Conservation (phyloP, 208 protist genomes). For the Crithidia brevicula region DNA sequence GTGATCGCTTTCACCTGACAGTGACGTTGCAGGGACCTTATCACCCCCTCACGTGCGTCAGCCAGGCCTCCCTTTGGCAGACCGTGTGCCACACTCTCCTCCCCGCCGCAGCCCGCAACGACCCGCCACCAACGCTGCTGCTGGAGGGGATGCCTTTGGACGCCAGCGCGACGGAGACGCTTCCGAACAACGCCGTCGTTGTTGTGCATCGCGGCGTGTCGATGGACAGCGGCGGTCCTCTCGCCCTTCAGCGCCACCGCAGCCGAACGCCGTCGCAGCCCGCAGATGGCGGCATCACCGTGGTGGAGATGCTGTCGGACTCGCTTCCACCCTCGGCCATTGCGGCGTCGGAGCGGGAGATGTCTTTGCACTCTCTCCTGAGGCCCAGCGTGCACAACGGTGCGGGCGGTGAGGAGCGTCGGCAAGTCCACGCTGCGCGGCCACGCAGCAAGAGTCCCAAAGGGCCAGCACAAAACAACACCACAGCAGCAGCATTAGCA, state of each 20-base stretch:
- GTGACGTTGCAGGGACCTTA: conserved; percentile 14
- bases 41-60: conserved; percentile 24
- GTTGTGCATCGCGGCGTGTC: conserved; percentile 18
- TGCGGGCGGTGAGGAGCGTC: neutral
- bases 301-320: conserved; percentile 20
- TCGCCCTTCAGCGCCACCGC: neutral
- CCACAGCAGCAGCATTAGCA: no score
- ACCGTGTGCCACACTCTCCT: conserved; percentile 20
- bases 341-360: conserved; percentile 15
- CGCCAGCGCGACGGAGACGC: conserved; percentile 9
- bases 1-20: conserved; percentile 23
- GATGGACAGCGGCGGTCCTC: neutral
- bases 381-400: neutral
- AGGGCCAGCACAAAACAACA: no score
- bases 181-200: conserved; percentile 27
- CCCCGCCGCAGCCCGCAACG: neutral
- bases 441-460: neutral
- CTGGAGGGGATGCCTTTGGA: conserved; percentile 24
- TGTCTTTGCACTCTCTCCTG: conserved; percentile 16
- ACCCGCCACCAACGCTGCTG: conserved; percentile 19
- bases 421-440: no score
- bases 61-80: conserved; percentile 18
- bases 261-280: conserved; percentile 16
- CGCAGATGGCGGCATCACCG: conserved; percentile 9
- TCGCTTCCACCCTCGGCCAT: conserved; percentile 8